Conservation (phyloP, 2,329 filamentous ascomycete species). For the Escovopsis sp. region DNA sequence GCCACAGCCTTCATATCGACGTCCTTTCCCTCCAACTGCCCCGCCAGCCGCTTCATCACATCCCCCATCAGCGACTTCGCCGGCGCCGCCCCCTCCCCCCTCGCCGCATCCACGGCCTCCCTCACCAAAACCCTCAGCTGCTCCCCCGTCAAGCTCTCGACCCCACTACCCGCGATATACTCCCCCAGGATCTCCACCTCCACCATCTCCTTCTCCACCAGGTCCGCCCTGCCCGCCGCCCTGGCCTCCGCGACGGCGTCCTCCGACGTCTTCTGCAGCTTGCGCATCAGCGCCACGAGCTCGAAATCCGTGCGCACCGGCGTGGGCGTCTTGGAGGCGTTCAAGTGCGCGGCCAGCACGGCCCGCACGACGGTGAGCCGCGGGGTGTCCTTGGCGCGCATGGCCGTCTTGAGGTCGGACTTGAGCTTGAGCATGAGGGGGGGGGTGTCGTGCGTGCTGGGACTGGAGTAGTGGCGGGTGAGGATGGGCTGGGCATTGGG, state of each 20-base stretch:
- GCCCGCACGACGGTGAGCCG: conserved; percentile 54
- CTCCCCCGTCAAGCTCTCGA: conserved; percentile 41
- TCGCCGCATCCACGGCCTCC: conserved; percentile 34
- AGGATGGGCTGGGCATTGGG: conserved; percentile 6
- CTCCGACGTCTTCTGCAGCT: conserved; percentile 40
- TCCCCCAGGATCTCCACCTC: conserved; percentile 51
- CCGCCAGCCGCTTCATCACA: conserved; percentile 46
- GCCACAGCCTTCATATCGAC: conserved; percentile 47
- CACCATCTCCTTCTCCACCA: conserved; percentile 53
- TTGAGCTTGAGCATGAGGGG: conserved; percentile 39
- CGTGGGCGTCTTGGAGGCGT: conserved; percentile 55
- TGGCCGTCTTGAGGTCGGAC: conserved; percentile 47
- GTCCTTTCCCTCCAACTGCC: conserved; percentile 43
- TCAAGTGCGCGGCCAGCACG: conserved; percentile 54
- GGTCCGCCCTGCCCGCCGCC: conserved; percentile 46
- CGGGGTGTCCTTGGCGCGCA: conserved; percentile 47
- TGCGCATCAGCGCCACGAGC: conserved; percentile 51
- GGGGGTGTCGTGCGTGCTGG: conserved; percentile 22
- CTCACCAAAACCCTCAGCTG: conserved; percentile 41
- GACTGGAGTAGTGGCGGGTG: conserved; percentile 17
- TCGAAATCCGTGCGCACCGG: conserved; percentile 59
- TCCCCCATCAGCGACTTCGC: conserved; percentile 38
- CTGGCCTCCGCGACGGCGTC: conserved; percentile 50
- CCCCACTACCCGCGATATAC: conserved; percentile 43
- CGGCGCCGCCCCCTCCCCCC: conserved; percentile 25